Base-by-base conservation (phyloP, 1,284 basidiomycete species). In the Tilletia horrida region DNA sequence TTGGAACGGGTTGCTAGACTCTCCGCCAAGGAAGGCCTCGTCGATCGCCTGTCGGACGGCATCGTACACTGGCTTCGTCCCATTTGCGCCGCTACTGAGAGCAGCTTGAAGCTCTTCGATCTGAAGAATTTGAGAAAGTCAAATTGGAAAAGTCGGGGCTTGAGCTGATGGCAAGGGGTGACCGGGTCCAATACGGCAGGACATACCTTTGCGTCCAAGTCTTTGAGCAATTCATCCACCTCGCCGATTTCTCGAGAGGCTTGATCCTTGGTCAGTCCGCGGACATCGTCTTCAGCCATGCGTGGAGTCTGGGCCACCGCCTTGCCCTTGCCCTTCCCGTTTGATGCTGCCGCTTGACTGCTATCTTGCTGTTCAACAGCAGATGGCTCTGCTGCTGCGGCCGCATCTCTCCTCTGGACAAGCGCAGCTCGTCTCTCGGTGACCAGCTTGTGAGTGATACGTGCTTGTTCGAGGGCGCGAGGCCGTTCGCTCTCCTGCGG, bases 11-110 rank as follows among this genome's bases (percentile, higher is more conserved):
- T 52, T 52, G 1, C 13, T 27, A 7, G 23, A 13, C 23, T 13
- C 23, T 13, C 50, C 50, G 55, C 55, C 55, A 13, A 29, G 55
- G 55, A 59, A 59, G 55, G 55, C 55, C n/a, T 59, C 55, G 55
- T 59, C 55, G 31, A 59, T 59, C 14, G 55, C 55, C 55, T 59
- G 8, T 21, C 31, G 27, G 27, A 59, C 55, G 11, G 55, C 55
- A 16, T 59, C 29, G 8, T 59, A 16, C 4, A 16, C 55, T 8
- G 55, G 31, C 16, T 21, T 40, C 16, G 16, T 13, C 11, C 13
- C 13, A 8, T 25, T 29, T 16, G 18, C n/a, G 55, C 55, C 55
- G 55, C 35, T 59, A 18, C 9, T 29, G 3, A 59, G 27, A 16
- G 27, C 35, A 1, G 27, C 14, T 59, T 59, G 55, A 16, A 59